Percentiles rank a stretch among this genome's conserved stretches.
These are phyloP conservation scores for Aspergillus sclerotioniger DNA, from an alignment of 495 filamentous ascomycete species.

Conservation along the genomic window DNA sequence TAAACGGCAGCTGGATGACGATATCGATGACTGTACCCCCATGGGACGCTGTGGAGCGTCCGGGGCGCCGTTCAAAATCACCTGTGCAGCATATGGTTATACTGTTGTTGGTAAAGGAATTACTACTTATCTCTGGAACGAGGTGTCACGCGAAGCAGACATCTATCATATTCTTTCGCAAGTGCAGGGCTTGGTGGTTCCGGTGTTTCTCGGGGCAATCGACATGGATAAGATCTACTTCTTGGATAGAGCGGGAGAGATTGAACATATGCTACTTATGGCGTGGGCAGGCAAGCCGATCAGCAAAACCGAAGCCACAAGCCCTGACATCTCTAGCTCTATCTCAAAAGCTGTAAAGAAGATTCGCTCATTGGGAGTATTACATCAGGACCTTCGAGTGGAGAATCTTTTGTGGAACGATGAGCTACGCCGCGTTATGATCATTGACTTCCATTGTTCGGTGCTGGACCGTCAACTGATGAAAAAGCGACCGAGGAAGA, in stretches of 20 bases:
- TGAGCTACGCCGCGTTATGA: too few species aligned
- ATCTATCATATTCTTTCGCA: background rate
- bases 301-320: background rate
- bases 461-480: too few species aligned
- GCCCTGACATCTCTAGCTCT: too few species aligned
- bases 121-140: background rate
- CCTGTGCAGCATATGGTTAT: background rate
- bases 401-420: too few species aligned
- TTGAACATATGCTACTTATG: background rate
- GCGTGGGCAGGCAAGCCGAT: background rate
- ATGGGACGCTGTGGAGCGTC: background rate
- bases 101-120: background rate
- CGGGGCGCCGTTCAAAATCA: background rate
- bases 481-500: too few species aligned
- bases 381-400: too few species aligned
- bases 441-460: too few species aligned
- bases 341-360: too few species aligned
- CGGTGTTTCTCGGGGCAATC: background rate
- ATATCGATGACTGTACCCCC: background rate
- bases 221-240: background rate
- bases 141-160: background rate
- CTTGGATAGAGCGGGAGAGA: background rate
- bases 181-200: background rate
- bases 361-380: too few species aligned
- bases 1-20: background rate